These are phyloP conservation scores for Hypoxylon sp. DNA, from an alignment of 2,329 filamentous ascomycete species.

Conservation along the genomic window DNA sequence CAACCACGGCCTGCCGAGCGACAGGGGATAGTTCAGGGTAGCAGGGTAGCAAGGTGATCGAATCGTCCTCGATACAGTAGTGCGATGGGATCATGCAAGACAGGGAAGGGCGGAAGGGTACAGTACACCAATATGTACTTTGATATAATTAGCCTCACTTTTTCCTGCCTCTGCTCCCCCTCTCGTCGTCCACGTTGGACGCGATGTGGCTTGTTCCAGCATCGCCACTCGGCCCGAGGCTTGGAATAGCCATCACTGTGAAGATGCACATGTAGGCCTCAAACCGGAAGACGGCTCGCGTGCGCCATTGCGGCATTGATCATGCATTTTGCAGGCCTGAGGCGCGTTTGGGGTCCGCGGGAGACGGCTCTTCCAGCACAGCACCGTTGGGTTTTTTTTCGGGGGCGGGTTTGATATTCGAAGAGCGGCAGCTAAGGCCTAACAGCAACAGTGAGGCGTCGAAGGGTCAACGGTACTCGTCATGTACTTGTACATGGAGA, in stretches of 20 bases:
- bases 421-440: conserved; percentile 30
- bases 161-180: conserved; percentile 10
- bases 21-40: conserved; percentile 47
- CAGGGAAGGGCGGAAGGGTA: conserved; percentile 40
- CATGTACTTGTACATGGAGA: conserved; percentile 1
- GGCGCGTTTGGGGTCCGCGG: conserved; percentile 8
- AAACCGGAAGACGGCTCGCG: conserved; percentile 10
- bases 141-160: conserved; percentile 52
- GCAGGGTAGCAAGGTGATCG: conserved; percentile 45
- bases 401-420: conserved; percentile 41
- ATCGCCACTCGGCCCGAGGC: conserved; percentile 42
- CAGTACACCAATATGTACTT: conserved; percentile 41
- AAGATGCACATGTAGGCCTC: conserved; percentile 15
- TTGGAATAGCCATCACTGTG: conserved; percentile 15
- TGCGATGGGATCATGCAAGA: conserved; percentile 46
- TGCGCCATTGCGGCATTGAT: conserved; percentile 17
- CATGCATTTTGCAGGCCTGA: conserved; percentile 14
- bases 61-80: conserved; percentile 41
- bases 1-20: conserved; percentile 50
- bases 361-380: conserved; percentile 12
- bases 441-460: conserved; percentile 26
- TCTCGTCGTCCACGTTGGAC: conserved; percentile 4
- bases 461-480: conserved; percentile 18
- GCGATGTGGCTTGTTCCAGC: conserved; percentile 34
- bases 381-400: conserved; percentile 20